Evolutionary conservation across 805 yeast species (phyloP).

Genomic region (Ogataea dorogensis): DNA sequence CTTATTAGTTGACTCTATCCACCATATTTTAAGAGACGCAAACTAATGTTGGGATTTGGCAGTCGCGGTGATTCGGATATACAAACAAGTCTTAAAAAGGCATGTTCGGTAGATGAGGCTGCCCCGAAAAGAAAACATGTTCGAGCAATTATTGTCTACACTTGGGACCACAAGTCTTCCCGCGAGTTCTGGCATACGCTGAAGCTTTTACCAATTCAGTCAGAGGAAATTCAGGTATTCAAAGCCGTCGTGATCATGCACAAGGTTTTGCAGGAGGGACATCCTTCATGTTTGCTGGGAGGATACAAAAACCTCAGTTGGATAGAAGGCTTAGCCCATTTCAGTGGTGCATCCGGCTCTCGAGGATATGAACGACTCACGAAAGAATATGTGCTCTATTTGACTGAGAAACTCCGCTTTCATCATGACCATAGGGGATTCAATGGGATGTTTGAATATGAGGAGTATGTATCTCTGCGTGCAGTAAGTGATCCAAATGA

Average conservation of each 20-base stretch:
- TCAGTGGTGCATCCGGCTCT: conserved; percentile 41
- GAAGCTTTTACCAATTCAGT: conserved; percentile 74
- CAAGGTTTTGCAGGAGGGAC: conserved; percentile 98
- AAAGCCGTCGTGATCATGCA: conserved; percentile 84
- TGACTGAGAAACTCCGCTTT: conserved; percentile 73
- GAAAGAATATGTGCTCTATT: conserved; percentile 67
- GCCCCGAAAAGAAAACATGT: conserved; percentile 97
- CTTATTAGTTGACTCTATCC: too few relatives aligned
- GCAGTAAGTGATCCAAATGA: conserved; percentile 92
- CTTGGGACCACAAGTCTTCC: conserved; percentile 92
- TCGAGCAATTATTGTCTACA: conserved; percentile 89
- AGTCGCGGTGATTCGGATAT: conserved; percentile 39
- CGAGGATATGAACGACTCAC: conserved; percentile 69
- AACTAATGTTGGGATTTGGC: conserved; percentile 22
- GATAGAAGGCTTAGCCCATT: conserved; percentile 68
- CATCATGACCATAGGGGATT: conserved; percentile 85
- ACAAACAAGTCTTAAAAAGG: conserved; percentile 64
- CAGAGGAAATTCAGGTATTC: conserved; percentile 80
- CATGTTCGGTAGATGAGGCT: conserved; percentile 79
- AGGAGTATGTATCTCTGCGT: conserved; percentile 85
- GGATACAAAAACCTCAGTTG: conserved; percentile 78
- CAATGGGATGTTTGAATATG: conserved; percentile 94
- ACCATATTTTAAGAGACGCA: too few relatives aligned
- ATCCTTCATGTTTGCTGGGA: conserved; percentile 75
- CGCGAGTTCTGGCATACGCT: conserved; percentile 82